A percentile compares a stretch with the other conserved stretches of the same genome.
Conservation (phyloP, 306 rosid species). For the Gastrolobium bilobum region DNA sequence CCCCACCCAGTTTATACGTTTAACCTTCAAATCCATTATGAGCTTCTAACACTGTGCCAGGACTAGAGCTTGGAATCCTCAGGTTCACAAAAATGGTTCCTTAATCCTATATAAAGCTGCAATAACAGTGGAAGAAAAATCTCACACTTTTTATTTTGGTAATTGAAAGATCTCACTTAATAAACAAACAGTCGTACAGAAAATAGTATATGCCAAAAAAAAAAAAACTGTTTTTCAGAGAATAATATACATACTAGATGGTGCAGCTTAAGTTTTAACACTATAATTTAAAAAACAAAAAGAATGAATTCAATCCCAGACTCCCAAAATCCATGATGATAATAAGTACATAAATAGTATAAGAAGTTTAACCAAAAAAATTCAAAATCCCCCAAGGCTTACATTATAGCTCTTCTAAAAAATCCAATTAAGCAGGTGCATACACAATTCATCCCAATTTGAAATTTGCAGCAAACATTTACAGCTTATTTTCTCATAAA, state of each 20-base stretch:
- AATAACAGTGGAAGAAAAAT: conserved; percentile 33
- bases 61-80: conserved; percentile 31
- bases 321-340: conserved; percentile 8
- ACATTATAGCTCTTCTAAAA: conserved; percentile 3
- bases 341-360: not conserved
- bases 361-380: conserved; percentile 30
- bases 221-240: conserved; percentile 23
- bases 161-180: not conserved
- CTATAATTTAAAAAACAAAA: not conserved
- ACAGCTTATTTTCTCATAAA: not conserved
- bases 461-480: not conserved
- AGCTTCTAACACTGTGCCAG: conserved; percentile 23
- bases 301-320: conserved; percentile 4
- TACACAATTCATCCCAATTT: conserved; percentile 14
- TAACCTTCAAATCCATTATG: conserved; percentile 69
- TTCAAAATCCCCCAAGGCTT: not conserved
- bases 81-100: not conserved
- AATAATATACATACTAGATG: conserved; percentile 13
- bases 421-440: not conserved
- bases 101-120: conserved; percentile 38
- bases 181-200: not conserved
- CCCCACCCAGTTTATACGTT: conserved; percentile 74
- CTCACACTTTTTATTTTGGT: not conserved
- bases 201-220: conserved; percentile 32
- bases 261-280: not conserved